These are phyloP conservation scores for Ophioceras dolichostomum DNA, from an alignment of 2,329 filamentous ascomycete species.

Conservation along the genomic window DNA sequence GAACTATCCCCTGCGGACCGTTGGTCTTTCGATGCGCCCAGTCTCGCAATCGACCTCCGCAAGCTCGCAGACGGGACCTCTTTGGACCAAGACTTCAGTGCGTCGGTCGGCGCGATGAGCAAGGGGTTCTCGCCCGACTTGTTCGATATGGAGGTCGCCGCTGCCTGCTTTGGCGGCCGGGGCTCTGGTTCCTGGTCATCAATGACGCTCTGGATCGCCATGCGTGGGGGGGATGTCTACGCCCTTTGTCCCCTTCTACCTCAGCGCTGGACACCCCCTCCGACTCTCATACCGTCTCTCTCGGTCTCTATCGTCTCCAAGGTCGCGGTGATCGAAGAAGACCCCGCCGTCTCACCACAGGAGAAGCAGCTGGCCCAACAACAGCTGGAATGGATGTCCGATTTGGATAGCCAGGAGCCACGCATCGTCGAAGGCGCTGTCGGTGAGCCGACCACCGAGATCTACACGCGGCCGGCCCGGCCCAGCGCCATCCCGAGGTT, in stretches of 20 bases:
- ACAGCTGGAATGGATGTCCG: conserved; percentile 56
- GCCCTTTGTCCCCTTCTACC: conserved; percentile 85
- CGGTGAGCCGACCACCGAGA: conserved; percentile 37
- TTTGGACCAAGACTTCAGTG: conserved; percentile 71
- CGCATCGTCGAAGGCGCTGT: conserved; percentile 34
- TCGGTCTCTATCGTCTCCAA: conserved; percentile 74
- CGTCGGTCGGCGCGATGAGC: conserved; percentile 60
- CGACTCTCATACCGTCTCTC: conserved; percentile 67
- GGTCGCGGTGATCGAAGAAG: conserved; percentile 48
- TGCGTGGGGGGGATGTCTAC: conserved; percentile 86
- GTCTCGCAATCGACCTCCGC: conserved; percentile 75
- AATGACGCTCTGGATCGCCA: conserved; percentile 96
- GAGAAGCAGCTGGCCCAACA: conserved; percentile 48
- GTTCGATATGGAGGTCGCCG: conserved; percentile 88
- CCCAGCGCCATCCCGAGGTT: conserved; percentile 47
- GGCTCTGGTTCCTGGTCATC: conserved; percentile 77
- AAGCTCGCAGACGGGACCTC: conserved; percentile 78
- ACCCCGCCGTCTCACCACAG: conserved; percentile 36
- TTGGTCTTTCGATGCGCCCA: conserved; percentile 76
- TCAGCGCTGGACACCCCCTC: conserved; percentile 68
- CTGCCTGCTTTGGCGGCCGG: conserved; percentile 63
- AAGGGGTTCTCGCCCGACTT: conserved; percentile 80
- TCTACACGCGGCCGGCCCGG: conserved; percentile 43
- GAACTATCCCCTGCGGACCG: conserved; percentile 74
- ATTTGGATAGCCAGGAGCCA: conserved; percentile 51